Evolutionary conservation across 306 rosid genomes (phyloP).

Genomic region (Senna tora): DNA sequence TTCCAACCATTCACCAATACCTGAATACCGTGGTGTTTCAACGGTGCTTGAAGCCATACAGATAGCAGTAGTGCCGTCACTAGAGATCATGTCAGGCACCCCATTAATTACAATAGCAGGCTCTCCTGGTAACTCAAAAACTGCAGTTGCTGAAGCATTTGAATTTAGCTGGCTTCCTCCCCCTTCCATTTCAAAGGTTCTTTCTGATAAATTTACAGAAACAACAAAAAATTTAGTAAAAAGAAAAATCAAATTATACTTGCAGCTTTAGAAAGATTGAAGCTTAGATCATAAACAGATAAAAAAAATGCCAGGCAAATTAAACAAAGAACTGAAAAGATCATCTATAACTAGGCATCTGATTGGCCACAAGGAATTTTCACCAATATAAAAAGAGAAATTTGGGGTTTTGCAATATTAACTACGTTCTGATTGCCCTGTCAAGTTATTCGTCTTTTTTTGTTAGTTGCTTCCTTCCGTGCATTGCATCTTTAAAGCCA

Average conservation of each 20-base stretch:
- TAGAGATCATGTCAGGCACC: constrained; percentile 53
- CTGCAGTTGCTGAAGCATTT: constrained; percentile 42
- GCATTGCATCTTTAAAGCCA: constrained; percentile 12
- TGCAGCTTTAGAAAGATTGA: constrained; percentile 10
- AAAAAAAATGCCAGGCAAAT: neutral
- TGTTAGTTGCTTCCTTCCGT: neutral
- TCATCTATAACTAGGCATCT: neutral
- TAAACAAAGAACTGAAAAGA: neutral
- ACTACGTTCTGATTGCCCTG: neutral
- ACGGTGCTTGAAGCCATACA: constrained; percentile 29
- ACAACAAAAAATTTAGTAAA: neutral
- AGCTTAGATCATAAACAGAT: neutral
- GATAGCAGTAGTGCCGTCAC: constrained; percentile 22
- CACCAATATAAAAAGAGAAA: neutral
- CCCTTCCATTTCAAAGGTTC: constrained; percentile 48
- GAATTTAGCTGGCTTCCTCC: constrained; percentile 42
- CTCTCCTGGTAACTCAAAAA: constrained; percentile 74
- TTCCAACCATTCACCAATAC: constrained; percentile 79
- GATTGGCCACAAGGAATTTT: neutral
- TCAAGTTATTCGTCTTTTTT: neutral
- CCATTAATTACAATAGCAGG: constrained; percentile 82
- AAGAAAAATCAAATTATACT: constrained; percentile 16
- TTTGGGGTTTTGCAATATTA: neutral
- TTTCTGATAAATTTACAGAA: constrained; percentile 28
- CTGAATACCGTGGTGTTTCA: constrained; percentile 29